Base-by-base conservation (phyloP, 345 rosid species). In the Barbarea vulgaris region DNA sequence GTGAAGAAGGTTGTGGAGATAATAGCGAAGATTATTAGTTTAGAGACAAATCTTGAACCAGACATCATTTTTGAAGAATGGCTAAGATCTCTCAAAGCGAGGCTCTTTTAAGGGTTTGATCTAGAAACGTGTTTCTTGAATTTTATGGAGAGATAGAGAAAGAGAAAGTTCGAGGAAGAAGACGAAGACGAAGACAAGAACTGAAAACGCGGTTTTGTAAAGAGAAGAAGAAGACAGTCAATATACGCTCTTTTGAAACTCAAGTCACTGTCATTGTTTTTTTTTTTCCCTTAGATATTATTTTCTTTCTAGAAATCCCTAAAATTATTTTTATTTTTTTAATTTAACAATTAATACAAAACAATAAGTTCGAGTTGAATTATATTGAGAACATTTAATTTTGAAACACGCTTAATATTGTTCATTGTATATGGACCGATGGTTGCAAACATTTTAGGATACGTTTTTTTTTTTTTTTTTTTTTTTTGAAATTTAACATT, bases 121-220 rank as follows among this genome's bases (percentile, higher is more conserved):
- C 1, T 24, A 41, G 34, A 57, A 24, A 41, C 25, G 28, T 39
- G 63, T 47, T 76, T 69, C 52, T 69, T 22, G 31, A 39, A 12
- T 69, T 69, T 24, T 69, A 53, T 62, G 61, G 19, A 34, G 54
- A 64, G 50, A 51, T 46, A 41, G 6, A 51, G 73, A 58, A 56
- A 68, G 44, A 44, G 67, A 52, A 63, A 3, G 64, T 58, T 44
- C 57, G 77, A 65, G n/a, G 71, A 71, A 77, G 77, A 64, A 77
- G 76, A 77, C 41, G 28, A 70, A 71, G 80, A 77, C 41, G 21
- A 70, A 64, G 62, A 64, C 54, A 36, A 54, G 67, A 62, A 69
- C 3, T 28, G 63, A 77, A 77, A 77, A 77, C 81, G 75, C 81
- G 81, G 71, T 70, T 70, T 76, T 64, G 72, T 36, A 61, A 62